phyloP scores from a whole-genome alignment of 257 asterid genomes.

The Apocynum venetum region DNA sequence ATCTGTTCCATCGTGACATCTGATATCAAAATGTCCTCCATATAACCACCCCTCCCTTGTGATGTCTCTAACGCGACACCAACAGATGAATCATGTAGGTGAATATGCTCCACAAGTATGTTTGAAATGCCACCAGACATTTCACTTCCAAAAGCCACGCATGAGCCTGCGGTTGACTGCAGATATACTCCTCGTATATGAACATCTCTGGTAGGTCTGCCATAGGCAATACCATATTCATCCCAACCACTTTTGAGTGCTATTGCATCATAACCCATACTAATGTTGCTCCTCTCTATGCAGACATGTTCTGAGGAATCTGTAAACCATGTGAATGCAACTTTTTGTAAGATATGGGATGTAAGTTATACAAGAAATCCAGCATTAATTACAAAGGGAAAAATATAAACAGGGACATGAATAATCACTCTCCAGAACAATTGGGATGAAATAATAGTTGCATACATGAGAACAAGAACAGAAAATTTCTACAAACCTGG shows the following conservation, averaged over 20 bases:
- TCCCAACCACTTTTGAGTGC: conserved; percentile 98
- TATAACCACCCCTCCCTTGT: conserved; percentile 83
- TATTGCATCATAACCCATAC: conserved; percentile 71
- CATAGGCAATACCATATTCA: conserved; percentile 79
- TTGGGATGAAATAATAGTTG: not conserved
- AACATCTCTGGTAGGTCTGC: conserved; percentile 53
- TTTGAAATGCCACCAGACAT: conserved; percentile 96
- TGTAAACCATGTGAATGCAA: conserved; percentile 27
- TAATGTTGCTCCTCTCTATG: conserved; percentile 85
- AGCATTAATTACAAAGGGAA: too few relatives aligned
- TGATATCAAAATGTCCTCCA: conserved; percentile 42
- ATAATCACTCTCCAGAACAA: not conserved
- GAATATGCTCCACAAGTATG: conserved; percentile 50
- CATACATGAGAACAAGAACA: not conserved
- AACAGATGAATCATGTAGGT: conserved; percentile 41
- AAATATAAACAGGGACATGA: not conserved
- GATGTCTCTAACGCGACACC: conserved; percentile 74
- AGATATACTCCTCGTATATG: conserved; percentile 51
- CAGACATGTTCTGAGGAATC: conserved; percentile 87
- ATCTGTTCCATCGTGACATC: conserved; percentile 54
- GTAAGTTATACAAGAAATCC: not conserved
- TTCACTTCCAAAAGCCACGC: conserved; percentile 82
- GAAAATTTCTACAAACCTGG: conserved; percentile 59
- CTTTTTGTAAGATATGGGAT: not conserved
- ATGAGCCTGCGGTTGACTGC: conserved; percentile 63